Evolutionary conservation across 2,329 filamentous ascomycete species (phyloP).

Genomic region (Plenodomus lindquistii): DNA sequence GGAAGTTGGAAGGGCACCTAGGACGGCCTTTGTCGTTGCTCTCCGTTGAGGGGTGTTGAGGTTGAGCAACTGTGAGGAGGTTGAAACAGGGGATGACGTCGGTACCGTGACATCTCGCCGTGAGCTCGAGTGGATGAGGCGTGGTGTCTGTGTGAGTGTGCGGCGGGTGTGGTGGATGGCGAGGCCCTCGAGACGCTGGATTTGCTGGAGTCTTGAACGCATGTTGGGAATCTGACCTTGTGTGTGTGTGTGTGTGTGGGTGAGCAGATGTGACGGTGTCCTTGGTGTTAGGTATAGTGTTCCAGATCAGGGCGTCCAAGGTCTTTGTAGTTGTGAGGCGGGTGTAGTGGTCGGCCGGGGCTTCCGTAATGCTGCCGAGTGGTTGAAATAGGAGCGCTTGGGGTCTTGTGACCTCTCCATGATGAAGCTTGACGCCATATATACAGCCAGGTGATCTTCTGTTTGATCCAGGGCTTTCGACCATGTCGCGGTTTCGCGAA

Average conservation of each 20-base stretch:
- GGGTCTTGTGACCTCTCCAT: constrained; percentile 16
- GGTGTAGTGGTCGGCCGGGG: constrained; percentile 4
- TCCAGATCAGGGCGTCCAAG: not conserved
- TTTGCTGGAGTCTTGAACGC: constrained; percentile 25
- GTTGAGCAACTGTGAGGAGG: constrained; percentile 17
- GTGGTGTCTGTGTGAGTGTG: constrained; percentile 21
- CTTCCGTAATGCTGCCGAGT: not conserved
- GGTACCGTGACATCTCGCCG: constrained; percentile 35
- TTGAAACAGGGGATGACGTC: constrained; percentile 18
- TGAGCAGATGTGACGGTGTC: no score
- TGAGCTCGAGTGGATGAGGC: constrained; percentile 38
- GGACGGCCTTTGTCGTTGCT: constrained; percentile 40
- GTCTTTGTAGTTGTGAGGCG: constrained; percentile 1
- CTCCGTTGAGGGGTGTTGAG: constrained; percentile 16
- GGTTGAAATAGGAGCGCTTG: constrained; percentile 2
- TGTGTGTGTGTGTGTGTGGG: constrained; percentile 4
- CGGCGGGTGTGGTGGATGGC: constrained; percentile 24
- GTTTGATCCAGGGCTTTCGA: constrained; percentile 7
- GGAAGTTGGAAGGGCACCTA: constrained; percentile 68
- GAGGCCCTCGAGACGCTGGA: constrained; percentile 27
- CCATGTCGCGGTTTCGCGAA: constrained; percentile 11
- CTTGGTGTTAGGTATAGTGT: not conserved
- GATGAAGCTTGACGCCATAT: constrained; percentile 22
- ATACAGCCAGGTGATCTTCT: constrained; percentile 12
- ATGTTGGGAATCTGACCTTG: constrained; percentile 9